phyloP scores from a whole-genome alignment of 768 basidiomycete genomes.

The Floccularia luteovirens region DNA sequence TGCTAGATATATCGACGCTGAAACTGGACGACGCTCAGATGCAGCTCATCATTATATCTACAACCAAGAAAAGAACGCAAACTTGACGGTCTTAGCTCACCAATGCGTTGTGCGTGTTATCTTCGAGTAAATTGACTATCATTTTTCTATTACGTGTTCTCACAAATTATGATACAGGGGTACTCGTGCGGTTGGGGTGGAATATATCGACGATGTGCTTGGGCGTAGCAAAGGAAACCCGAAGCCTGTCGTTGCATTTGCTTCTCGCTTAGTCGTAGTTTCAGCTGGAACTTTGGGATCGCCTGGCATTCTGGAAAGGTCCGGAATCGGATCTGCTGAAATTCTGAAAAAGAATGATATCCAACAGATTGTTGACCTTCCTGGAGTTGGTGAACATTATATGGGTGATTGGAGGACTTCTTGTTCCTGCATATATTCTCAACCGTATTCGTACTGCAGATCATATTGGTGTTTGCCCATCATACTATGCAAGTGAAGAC shows the following conservation, averaged over 20 bases:
- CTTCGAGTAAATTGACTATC: neutral
- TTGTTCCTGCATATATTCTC: neutral
- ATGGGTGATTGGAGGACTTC: conserved; percentile 24
- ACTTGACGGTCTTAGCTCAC: conserved; percentile 30
- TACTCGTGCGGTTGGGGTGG: conserved; percentile 39
- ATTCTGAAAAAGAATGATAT: conserved; percentile 44
- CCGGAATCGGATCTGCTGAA: conserved; percentile 48
- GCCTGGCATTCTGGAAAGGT: conserved; percentile 46
- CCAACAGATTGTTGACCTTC: conserved; percentile 48
- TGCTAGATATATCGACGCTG: conserved; percentile 49
- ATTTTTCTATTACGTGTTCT: neutral
- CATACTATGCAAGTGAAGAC: conserved; percentile 20
- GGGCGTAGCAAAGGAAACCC: conserved; percentile 14
- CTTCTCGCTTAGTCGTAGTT: conserved; percentile 39
- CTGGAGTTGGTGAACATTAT: conserved; percentile 71
- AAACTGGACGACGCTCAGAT: conserved; percentile 50
- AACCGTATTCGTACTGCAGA: conserved; percentile 12
- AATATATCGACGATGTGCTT: conserved; percentile 33
- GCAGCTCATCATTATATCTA: conserved; percentile 45
- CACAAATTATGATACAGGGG: conserved; percentile 15
- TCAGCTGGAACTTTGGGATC: conserved; percentile 50
- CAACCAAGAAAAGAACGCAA: conserved; percentile 32
- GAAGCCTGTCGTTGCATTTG: conserved; percentile 18
- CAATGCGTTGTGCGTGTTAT: conserved; percentile 32
- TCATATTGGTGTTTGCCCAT: conserved; percentile 19